Evolutionary conservation across 345 rosid genomes (phyloP), one percentile per base, ranked within the genome.

Genomic region (Pistacia vera): DNA sequence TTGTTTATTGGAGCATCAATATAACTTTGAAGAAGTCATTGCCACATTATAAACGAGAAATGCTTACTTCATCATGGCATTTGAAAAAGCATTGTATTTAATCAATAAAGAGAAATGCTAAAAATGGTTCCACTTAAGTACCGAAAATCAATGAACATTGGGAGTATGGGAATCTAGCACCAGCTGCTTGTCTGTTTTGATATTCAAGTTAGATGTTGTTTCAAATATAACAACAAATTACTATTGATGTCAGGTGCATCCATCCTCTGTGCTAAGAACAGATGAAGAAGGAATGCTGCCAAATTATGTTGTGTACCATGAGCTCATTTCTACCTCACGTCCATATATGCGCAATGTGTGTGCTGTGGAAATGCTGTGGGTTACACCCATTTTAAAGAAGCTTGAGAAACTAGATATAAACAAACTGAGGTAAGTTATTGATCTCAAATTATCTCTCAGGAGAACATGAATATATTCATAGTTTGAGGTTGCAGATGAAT

Each of bases 321-420:
- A 96, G 85, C 91, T 96, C 70, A 83, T 93, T 52, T 82, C 94
- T 38, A 91, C 98, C 61, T 81, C 97, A 17, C 90, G 93, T 63
- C 97, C 98, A 13, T 96, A 80, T 81, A 88, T 93, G 97, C 87
- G 94, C 59, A 91, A 88, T 79, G 88, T 89, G 36, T 93, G 98
- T 69, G 81, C 86, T 9, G 78, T 92, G 14, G 97, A 96, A 75
- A 85, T 85, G 88, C 71, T 78, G 36, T 93, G 99, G 97, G 97
- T 91, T 56, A 38, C 56, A 41, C 94, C 94, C 17, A 84, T 91
- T 66, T 81, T 88, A 71, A 84, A 84, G 78, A 96, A 90, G 87
- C 90, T 96, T 0, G 90, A 92, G 79, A 90, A 86, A 63, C n/a
- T 92, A 25, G 60, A 90, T 74, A 63, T 91, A 72, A 82, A 83